Conservation (phyloP, 257 asterid species). For the Solanum chilense region DNA sequence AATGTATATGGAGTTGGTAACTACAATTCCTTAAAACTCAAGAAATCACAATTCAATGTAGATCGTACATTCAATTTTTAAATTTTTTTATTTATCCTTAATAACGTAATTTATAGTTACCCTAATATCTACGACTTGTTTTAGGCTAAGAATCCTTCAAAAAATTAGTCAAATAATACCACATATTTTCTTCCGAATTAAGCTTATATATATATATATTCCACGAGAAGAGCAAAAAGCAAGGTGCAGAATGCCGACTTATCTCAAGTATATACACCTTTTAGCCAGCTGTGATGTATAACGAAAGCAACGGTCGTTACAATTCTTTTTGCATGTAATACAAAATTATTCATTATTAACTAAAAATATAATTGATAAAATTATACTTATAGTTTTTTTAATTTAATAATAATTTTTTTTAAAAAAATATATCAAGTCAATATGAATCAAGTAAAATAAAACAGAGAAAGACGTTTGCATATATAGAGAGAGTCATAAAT, state of each 20-base stretch:
- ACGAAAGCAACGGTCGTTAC: neutral
- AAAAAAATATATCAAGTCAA: neutral
- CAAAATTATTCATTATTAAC: neutral
- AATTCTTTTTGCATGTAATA: neutral
- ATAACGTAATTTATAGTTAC: neutral
- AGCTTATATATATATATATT: no score
- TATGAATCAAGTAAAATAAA: neutral
- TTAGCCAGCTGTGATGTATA: neutral
- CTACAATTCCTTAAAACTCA: neutral
- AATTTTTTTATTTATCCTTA: neutral
- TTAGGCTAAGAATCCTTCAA: neutral
- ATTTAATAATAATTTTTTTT: no score
- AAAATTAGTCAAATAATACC: neutral
- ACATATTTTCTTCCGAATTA: neutral
- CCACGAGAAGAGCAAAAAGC: neutral
- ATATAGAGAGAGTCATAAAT: neutral
- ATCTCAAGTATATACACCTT: neutral
- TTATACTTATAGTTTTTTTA: no score
- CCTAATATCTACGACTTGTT: neutral
- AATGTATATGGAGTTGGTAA: neutral
- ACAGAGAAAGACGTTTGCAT: neutral
- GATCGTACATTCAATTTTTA: neutral
- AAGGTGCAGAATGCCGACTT: neutral
- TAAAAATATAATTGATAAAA: no score
- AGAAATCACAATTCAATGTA: neutral